A percentile compares a stretch with the other conserved stretches of the same genome.
Conservation (phyloP, 2,329 filamentous ascomycete genomes). For the Beauveria varroae region DNA sequence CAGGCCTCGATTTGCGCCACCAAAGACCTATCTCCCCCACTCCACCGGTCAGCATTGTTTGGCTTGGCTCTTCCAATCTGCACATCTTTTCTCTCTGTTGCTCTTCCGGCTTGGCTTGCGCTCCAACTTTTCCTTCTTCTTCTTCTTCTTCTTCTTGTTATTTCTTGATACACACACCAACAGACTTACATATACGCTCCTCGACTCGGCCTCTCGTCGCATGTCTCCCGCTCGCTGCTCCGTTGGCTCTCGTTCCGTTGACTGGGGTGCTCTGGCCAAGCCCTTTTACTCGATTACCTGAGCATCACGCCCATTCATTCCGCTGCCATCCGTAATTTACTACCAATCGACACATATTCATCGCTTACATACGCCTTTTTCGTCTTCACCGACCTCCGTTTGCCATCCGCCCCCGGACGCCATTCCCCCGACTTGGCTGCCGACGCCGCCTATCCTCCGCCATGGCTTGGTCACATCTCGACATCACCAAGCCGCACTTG, state of each 20-base stretch:
- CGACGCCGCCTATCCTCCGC: slow-evolving; percentile 7
- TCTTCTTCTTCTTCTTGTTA: background rate
- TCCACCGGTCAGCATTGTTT: background rate
- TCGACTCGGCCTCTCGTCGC: background rate
- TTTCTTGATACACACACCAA: background rate
- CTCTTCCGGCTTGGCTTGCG: background rate
- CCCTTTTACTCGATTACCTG: background rate
- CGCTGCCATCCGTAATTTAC: background rate
- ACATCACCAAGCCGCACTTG: slow-evolving; percentile 90
- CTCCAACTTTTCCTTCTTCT: background rate
- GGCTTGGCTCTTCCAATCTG: slow-evolving; percentile 1
- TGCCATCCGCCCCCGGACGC: background rate
- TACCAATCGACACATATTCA: background rate
- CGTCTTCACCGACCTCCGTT: background rate
- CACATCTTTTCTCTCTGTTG: background rate
- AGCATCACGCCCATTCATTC: background rate
- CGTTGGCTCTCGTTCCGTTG: slow-evolving; percentile 10
- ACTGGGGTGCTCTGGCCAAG: slow-evolving; percentile 11
- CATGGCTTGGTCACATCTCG: slow-evolving; percentile 75
- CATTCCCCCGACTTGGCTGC: background rate
- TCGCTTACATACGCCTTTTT: background rate
- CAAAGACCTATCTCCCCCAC: background rate
- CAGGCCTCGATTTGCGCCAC: slow-evolving; percentile 4
- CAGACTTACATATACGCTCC: background rate
- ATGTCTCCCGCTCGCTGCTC: slow-evolving; percentile 8